These are phyloP conservation scores for Tuber borchii DNA, from an alignment of 495 filamentous ascomycete genomes.

Conservation along the genomic window DNA sequence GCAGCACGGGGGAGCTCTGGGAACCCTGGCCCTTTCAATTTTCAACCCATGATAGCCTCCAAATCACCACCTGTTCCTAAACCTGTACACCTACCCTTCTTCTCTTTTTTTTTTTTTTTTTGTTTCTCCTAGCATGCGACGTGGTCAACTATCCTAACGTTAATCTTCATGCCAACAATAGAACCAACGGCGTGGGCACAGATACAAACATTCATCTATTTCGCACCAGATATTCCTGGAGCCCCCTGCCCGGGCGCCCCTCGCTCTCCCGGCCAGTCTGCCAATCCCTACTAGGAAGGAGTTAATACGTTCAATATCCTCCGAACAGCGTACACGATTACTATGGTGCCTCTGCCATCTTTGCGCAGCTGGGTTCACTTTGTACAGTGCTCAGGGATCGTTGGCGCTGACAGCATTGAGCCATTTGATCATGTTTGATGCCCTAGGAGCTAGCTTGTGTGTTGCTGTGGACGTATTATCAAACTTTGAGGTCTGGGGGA, in stretches of 20 bases:
- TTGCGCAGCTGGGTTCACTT: conserved; percentile 68
- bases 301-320: conserved; percentile 75
- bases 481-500: conserved; percentile 97
- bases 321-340: conserved; percentile 71
- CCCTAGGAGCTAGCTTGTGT: conserved; percentile 84
- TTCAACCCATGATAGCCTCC: conserved; percentile 73
- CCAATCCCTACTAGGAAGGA: conserved; percentile 88
- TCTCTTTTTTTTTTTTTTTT: neutral
- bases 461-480: conserved; percentile 84
- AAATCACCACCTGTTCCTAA: conserved; percentile 64
- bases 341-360: conserved; percentile 89
- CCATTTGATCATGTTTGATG: conserved; percentile 90
- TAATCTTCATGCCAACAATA: conserved; percentile 47
- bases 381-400: conserved; percentile 79
- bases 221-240: conserved; percentile 96
- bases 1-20: conserved; percentile 44
- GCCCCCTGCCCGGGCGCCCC: conserved; percentile 77
- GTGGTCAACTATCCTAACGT: conserved; percentile 43
- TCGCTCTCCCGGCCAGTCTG: conserved; percentile 84
- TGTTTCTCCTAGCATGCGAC: conserved; percentile 3
- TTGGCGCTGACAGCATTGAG: conserved; percentile 87
- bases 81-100: conserved; percentile 55
- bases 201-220: conserved; percentile 95
- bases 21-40: conserved; percentile 74
- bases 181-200: conserved; percentile 88